phyloP scores from a whole-genome alignment of 139 green algal species.

The Chlorella sp. region DNA sequence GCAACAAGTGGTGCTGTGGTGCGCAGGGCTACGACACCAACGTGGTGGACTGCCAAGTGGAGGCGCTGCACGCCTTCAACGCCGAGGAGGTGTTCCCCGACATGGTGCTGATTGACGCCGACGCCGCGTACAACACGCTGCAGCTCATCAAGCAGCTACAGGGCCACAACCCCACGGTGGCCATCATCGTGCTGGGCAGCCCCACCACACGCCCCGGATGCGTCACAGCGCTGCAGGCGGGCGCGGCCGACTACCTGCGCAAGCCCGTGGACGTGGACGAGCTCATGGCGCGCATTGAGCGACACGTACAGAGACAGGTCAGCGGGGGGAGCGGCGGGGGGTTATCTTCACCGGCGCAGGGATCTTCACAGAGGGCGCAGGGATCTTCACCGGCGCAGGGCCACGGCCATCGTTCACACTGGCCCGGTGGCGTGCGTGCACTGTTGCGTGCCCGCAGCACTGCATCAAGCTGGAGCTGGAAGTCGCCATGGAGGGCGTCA shows the following conservation, averaged over 20 bases:
- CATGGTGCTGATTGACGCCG: conserved; percentile 24
- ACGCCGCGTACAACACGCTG: conserved; percentile 9
- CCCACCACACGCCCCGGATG: neutral
- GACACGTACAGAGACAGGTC: conserved; percentile 27
- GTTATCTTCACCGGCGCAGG: too few species aligned
- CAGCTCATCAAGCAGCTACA: conserved; percentile 24
- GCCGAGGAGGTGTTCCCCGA: conserved; percentile 11
- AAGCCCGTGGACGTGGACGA: conserved; percentile 34
- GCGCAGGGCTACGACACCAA: conserved; percentile 19
- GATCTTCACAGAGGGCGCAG: too few species aligned
- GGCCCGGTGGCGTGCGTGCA: too few species aligned
- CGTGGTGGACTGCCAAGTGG: conserved; percentile 4
- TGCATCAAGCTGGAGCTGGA: neutral
- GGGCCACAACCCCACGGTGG: conserved; percentile 19
- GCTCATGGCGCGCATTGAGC: conserved; percentile 29
- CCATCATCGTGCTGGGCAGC: conserved; percentile 21
- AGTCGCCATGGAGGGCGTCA: neutral
- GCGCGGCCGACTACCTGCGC: conserved; percentile 13
- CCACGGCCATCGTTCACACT: too few species aligned
- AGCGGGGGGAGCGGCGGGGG: too few species aligned
- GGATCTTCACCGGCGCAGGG: too few species aligned
- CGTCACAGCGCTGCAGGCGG: conserved; percentile 21
- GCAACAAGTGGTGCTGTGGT: too few species aligned
- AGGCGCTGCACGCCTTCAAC: conserved; percentile 11
- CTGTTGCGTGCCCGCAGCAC: neutral